These are phyloP conservation scores for Cytospora piceicola DNA, from an alignment of 2,329 filamentous ascomycete genomes.

Conservation along the genomic window DNA sequence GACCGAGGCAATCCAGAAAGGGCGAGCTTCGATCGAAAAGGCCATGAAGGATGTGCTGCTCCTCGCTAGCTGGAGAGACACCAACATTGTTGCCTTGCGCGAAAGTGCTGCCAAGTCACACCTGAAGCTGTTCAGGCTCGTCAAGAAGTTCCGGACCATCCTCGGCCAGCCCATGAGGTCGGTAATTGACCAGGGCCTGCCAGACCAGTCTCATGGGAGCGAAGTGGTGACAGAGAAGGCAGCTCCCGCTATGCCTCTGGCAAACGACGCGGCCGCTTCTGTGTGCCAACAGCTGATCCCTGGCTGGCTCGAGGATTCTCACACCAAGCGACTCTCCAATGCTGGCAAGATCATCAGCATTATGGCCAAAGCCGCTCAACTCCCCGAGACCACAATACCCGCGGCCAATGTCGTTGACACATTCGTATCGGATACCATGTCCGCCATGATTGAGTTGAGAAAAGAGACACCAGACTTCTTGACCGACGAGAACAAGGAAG, in stretches of 20 bases:
- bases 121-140: conserved; percentile 86
- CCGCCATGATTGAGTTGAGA: conserved; percentile 72
- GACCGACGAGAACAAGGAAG: conserved; percentile 83
- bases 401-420: conserved; percentile 63
- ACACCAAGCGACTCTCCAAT: conserved; percentile 71
- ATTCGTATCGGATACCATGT: conserved; percentile 71
- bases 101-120: conserved; percentile 92
- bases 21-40: conserved; percentile 80
- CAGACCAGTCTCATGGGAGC: conserved; percentile 48
- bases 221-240: not conserved
- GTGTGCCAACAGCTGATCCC: conserved; percentile 43
- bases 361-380: conserved; percentile 68
- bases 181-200: conserved; percentile 63
- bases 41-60: conserved; percentile 92
- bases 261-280: conserved; percentile 41
- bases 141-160: conserved; percentile 84
- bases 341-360: conserved; percentile 69
- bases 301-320: conserved; percentile 42
- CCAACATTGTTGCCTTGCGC: conserved; percentile 84
- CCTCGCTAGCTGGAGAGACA: conserved; percentile 96
- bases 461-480: conserved; percentile 81
- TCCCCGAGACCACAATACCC: conserved; percentile 56
- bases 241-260: conserved; percentile 33
- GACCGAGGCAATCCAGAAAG: conserved; percentile 65
- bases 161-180: conserved; percentile 75